Percentiles rank a stretch among this genome's conserved stretches.
These are phyloP conservation scores for Cystobasidium sp. DNA, from an alignment of 1,284 basidiomycete species.

Conservation along the genomic window DNA sequence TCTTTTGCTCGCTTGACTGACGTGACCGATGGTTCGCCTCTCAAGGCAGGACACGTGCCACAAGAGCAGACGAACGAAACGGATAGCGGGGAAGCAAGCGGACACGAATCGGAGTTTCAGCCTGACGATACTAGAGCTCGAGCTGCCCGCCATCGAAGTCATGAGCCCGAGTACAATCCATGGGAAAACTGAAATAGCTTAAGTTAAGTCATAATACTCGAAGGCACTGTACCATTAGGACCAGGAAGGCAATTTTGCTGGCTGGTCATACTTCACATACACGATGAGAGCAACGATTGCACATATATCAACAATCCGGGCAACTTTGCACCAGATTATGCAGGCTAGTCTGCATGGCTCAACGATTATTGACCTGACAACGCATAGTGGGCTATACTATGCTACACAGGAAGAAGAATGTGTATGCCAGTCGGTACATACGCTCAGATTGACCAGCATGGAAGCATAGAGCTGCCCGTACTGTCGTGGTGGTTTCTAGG, in stretches of 20 bases:
- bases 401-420: too few species aligned
- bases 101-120: too few species aligned
- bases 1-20: constrained; percentile 27
- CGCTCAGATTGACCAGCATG: constrained; percentile 27
- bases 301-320: too few species aligned
- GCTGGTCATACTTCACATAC: too few species aligned
- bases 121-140: background rate
- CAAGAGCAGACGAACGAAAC: background rate
- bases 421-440: background rate
- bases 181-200: background rate
- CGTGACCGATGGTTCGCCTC: constrained; percentile 22
- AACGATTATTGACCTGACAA: too few species aligned
- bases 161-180: constrained; percentile 40
- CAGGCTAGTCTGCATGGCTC: too few species aligned
- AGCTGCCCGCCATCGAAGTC: constrained; percentile 10
- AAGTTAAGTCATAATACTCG: background rate
- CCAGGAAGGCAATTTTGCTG: too few species aligned
- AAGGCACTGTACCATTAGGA: too few species aligned
- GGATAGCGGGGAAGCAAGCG: background rate
- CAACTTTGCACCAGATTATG: too few species aligned
- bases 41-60: background rate
- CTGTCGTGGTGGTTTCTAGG: constrained; percentile 19
- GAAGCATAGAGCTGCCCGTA: background rate
- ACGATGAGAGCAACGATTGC: too few species aligned
- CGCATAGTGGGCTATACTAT: too few species aligned